A percentile compares a stretch with the other conserved stretches of the same genome.
Conservation (phyloP, 768 basidiomycete genomes). For the Auricularia cornea region DNA sequence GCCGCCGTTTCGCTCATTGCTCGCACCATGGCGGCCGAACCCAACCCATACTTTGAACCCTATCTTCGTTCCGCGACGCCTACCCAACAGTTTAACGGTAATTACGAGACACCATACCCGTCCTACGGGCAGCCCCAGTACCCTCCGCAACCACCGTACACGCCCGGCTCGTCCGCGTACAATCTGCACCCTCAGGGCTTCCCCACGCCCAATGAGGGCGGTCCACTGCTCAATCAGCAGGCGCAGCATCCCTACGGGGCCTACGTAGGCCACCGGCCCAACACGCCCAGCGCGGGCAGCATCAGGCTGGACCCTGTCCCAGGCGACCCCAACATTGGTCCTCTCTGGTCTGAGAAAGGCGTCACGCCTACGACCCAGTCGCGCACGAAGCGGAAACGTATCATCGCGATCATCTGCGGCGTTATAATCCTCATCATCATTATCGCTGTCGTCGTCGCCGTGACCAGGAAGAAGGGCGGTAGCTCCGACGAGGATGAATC, state of each 20-base stretch:
- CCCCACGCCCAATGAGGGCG: not conserved
- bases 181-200: not conserved
- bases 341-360: not conserved
- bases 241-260: not conserved
- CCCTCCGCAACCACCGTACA: not conserved
- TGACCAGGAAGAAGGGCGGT: slow-evolving; percentile 10
- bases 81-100: not conserved
- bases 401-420: slow-evolving; percentile 28
- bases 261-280: not conserved
- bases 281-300: not conserved
- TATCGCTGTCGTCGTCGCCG: slow-evolving; percentile 42
- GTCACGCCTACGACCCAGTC: not conserved
- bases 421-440: slow-evolving; percentile 39
- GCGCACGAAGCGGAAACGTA: not conserved
- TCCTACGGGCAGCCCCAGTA: not conserved
- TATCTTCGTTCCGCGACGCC: not conserved
- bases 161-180: not conserved
- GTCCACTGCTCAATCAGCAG: not conserved
- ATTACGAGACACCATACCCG: not conserved
- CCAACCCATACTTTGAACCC: not conserved
- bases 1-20: not conserved
- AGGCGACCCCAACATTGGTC: not conserved
- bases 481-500: slow-evolving; percentile 16
- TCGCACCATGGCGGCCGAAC: not conserved
- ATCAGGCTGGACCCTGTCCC: not conserved